phyloP scores from a whole-genome alignment of 495 filamentous ascomycete genomes.

The Lepidopterella palustris region DNA sequence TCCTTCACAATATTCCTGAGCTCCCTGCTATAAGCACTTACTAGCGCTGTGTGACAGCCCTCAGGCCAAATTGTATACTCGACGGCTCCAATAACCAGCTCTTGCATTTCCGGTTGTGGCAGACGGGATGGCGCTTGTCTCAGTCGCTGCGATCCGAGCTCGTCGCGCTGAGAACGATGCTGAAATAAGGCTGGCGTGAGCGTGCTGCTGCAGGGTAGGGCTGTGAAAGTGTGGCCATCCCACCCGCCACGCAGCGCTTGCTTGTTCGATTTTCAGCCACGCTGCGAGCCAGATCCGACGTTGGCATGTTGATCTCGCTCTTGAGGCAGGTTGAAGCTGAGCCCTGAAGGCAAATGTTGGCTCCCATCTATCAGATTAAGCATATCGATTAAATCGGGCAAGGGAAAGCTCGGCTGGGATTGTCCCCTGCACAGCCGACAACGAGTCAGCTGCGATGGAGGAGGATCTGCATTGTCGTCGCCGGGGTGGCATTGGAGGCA shows the following conservation, averaged over 20 bases:
- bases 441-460: conserved; percentile 1
- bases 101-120: background rate
- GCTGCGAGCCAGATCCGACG: background rate
- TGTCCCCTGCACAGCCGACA: background rate
- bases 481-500: background rate
- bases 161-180: background rate
- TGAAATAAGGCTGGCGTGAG: background rate
- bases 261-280: background rate
- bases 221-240: background rate
- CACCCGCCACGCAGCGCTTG: background rate
- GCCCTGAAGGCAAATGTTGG: too few species aligned
- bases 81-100: background rate
- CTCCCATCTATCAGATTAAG: conserved; percentile 2
- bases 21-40: background rate
- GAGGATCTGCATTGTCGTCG: background rate
- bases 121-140: background rate
- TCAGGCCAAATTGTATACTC: background rate
- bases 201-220: background rate
- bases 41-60: background rate
- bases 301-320: background rate
- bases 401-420: background rate
- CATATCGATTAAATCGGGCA: background rate
- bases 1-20: background rate
- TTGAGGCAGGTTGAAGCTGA: background rate
- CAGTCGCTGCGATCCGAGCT: background rate